phyloP scores from a whole-genome alignment of 1,284 basidiomycete genomes.

The Heterobasidion occidentale region DNA sequence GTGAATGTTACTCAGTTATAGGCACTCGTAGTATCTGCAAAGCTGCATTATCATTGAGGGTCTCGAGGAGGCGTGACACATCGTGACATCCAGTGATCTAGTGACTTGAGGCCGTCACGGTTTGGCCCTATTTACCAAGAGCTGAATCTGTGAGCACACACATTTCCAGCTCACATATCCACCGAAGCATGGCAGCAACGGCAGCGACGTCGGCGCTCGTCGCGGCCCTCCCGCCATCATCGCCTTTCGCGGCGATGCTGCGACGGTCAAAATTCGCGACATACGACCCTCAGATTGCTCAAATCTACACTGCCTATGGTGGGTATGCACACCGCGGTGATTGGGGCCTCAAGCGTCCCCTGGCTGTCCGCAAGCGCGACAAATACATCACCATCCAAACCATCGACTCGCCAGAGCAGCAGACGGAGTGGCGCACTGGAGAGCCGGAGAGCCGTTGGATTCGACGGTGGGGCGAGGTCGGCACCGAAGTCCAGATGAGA shows the following conservation, averaged over 20 bases:
- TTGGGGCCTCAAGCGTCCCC: constrained; percentile 73
- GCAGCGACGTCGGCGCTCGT: neutral
- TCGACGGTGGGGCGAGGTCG: constrained; percentile 57
- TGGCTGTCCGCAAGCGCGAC: constrained; percentile 49
- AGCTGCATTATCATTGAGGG: too few species aligned
- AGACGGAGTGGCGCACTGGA: constrained; percentile 66
- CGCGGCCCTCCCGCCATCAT: constrained; percentile 25
- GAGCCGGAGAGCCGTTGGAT: constrained; percentile 58
- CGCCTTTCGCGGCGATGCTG: constrained; percentile 64
- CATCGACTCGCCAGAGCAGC: constrained; percentile 64
- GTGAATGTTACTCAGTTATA: too few species aligned
- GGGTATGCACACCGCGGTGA: constrained; percentile 66
- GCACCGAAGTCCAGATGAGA: constrained; percentile 29
- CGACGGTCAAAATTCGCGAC: constrained; percentile 71
- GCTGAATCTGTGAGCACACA: too few species aligned
- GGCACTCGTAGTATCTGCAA: too few species aligned
- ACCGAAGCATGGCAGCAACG: neutral
- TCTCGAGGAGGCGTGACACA: too few species aligned
- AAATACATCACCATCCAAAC: constrained; percentile 50
- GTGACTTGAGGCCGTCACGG: neutral
- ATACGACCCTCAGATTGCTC: constrained; percentile 64
- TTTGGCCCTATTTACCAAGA: too few species aligned
- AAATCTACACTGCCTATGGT: constrained; percentile 62
- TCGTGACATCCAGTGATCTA: neutral
- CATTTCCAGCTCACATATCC: too few species aligned